These are phyloP conservation scores for Ailanthus altissimus DNA, from an alignment of 345 rosid genomes.

Conservation along the genomic window DNA sequence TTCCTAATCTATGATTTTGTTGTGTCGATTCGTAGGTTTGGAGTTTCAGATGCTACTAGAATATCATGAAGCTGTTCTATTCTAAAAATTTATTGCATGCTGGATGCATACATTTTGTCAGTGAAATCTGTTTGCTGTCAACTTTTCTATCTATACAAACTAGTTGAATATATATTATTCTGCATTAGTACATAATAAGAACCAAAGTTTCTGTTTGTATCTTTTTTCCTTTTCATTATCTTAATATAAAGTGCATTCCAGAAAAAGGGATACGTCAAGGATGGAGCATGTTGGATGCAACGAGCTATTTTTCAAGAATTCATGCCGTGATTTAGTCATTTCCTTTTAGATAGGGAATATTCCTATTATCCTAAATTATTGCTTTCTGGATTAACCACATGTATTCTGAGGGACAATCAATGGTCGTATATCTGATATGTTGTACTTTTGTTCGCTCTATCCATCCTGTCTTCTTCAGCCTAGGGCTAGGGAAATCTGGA, in stretches of 20 bases:
- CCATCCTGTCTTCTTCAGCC: background rate
- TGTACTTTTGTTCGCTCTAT: background rate
- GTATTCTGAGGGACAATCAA: background rate
- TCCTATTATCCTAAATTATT: background rate
- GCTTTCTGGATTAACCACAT: background rate
- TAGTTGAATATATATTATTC: background rate
- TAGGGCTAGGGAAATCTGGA: background rate
- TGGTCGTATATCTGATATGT: background rate
- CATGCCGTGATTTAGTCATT: background rate
- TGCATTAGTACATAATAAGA: background rate
- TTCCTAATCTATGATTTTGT: background rate
- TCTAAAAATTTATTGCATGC: background rate
- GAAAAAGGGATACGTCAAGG: background rate
- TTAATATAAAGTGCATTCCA: background rate
- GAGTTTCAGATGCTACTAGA: slow-evolving; percentile 7
- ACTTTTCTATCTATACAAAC: background rate
- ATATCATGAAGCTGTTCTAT: background rate
- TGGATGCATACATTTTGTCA: background rate
- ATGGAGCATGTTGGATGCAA: background rate
- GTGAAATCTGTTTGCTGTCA: background rate
- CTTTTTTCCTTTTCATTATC: background rate
- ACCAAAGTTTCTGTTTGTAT: background rate
- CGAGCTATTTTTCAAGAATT: background rate
- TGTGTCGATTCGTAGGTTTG: background rate
- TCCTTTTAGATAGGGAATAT: background rate